Conservation (phyloP, 208 protist species). For the Borovskyia barvae region DNA sequence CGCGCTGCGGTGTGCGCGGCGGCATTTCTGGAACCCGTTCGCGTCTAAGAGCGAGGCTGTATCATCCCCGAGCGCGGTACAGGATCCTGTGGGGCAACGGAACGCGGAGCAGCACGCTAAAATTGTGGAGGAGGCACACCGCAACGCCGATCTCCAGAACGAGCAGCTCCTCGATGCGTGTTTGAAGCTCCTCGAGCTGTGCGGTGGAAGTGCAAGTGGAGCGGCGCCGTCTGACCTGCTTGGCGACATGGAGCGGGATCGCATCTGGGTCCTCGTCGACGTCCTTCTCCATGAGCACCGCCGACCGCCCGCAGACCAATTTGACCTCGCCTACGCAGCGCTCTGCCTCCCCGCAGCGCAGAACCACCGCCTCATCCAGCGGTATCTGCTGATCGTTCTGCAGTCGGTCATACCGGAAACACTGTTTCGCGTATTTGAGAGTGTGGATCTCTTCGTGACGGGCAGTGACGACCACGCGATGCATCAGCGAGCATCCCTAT, state of each 20-base stretch:
- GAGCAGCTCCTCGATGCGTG: slow-evolving; percentile 72
- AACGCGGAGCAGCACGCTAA: slow-evolving; percentile 33
- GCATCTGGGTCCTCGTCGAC: slow-evolving; percentile 37
- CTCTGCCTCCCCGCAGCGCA: slow-evolving; percentile 60
- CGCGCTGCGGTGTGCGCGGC: too few relatives aligned
- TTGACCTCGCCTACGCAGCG: slow-evolving; percentile 73
- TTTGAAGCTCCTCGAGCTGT: slow-evolving; percentile 65
- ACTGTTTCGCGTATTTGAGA: slow-evolving; percentile 75
- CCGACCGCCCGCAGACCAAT: slow-evolving; percentile 56
- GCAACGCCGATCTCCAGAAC: slow-evolving; percentile 46
- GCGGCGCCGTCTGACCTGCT: background rate
- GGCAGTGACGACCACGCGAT: slow-evolving; percentile 26
- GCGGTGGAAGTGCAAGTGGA: slow-evolving; percentile 22
- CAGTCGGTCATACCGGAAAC: slow-evolving; percentile 57
- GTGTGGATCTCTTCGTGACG: slow-evolving; percentile 39
- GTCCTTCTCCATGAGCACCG: slow-evolving; percentile 57
- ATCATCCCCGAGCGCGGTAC: background rate
- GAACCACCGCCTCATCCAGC: slow-evolving; percentile 42
- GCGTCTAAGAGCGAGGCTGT: background rate
- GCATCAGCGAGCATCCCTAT: slow-evolving; percentile 27
- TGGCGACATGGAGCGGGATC: slow-evolving; percentile 2
- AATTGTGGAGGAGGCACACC: slow-evolving; percentile 41
- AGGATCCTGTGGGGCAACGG: slow-evolving; percentile 1
- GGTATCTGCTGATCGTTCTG: slow-evolving; percentile 62
- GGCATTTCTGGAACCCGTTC: slow-evolving; percentile 58